These are phyloP conservation scores for Theileria equi DNA, from an alignment of 169 alveolate species.

Conservation along the genomic window DNA sequence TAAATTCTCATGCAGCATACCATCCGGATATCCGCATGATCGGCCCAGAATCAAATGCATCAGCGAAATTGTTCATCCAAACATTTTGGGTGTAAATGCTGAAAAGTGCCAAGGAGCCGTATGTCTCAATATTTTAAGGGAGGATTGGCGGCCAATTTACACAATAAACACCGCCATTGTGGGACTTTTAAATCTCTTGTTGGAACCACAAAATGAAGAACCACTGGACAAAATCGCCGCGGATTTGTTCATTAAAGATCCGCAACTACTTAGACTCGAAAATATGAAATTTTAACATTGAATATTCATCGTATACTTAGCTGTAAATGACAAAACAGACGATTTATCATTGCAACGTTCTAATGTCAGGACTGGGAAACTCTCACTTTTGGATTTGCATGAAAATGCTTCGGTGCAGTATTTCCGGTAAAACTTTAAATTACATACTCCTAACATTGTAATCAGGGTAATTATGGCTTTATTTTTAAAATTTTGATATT, in stretches of 20 bases:
- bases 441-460: too few relatives aligned
- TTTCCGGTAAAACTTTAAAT: too few relatives aligned
- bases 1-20: conserved; percentile 17
- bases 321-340: too few relatives aligned
- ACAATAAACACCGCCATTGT: conserved; percentile 81
- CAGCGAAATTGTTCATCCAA: conserved; percentile 44
- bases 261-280: conserved; percentile 21
- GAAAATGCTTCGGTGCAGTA: too few relatives aligned
- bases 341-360: too few relatives aligned
- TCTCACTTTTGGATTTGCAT: too few relatives aligned
- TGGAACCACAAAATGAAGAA: conserved; percentile 50
- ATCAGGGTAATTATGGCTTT: too few relatives aligned
- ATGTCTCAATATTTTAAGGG: conserved; percentile 87
- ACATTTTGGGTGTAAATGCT: conserved; percentile 52
- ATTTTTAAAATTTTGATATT: too few relatives aligned
- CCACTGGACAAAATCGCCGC: conserved; percentile 56
- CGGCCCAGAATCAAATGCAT: conserved; percentile 35
- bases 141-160: conserved; percentile 89
- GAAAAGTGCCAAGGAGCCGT: conserved; percentile 81
- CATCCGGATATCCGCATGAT: conserved; percentile 54
- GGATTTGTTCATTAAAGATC: conserved; percentile 14
- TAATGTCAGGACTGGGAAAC: conserved; percentile 30
- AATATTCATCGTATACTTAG: conserved; percentile 3
- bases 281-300: neutral
- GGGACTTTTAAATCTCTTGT: conserved; percentile 79